Base-by-base conservation (phyloP, 164 flowering plant genomes). In the Stephania japonica region DNA sequence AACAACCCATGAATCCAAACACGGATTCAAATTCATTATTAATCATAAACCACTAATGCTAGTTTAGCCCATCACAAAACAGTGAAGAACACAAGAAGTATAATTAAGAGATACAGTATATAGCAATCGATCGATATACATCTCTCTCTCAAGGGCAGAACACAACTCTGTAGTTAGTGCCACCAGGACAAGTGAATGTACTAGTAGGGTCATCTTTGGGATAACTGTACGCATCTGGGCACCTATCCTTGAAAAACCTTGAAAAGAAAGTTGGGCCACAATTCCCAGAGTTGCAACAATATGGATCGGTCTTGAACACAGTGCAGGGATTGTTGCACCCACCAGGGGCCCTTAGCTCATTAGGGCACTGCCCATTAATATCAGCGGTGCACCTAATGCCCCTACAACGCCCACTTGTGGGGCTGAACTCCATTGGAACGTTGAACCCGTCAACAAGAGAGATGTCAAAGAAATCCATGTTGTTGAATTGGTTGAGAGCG, bases 361-460 rank as follows among this genome's bases (percentile, higher is more conserved):
- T 62, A 12, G 84, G 86, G 76, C 86, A 83, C 65, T 78, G 70
- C 6, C 75, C 80, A 27, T 56, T 75, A 13, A 79, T 56, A 26
- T 77, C 80, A 0, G 73, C 83, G 0, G 74, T 8, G 63, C 83
- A 81, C 0, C 70, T 13, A 9, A 72, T 67, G n/a, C 68, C 8
- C 10, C 66, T 68, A 67, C 80, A 76, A 23, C 63, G 24, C 23
- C 66, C 69, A 5, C 61, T 16, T 44, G 64, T 41, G 7, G 83
- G 85, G 41, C 78, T 70, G 44, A 83, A 72, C 10, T 78, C 81
- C 66, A 83, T 63, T 5, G 85, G 83, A 6, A 83, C 53, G 71
- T 83, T 83, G 64, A 80, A 83, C 25, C 85, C 85, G 16, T 83
- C 79, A 0, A 83, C 70, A 5, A 80, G 69, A 1, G 81, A 80